Base-by-base conservation (phyloP, 805 yeast genomes). In the Wickerhamomyces silvicola region DNA sequence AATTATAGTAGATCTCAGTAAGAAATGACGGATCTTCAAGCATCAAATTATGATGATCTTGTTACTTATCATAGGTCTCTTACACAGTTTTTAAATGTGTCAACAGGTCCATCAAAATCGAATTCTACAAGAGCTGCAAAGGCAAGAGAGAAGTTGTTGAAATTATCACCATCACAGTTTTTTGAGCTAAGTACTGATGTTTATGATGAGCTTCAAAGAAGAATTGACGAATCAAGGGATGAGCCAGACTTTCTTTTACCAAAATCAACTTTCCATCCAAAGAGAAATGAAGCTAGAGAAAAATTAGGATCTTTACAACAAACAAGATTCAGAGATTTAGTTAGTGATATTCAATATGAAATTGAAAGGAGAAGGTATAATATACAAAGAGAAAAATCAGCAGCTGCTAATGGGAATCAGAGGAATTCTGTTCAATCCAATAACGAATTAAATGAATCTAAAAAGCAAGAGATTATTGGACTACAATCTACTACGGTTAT, bases 211-310 rank as follows among this genome's bases (percentile, higher is more conserved):
- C 64, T 92, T 38, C 75, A 76, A 48, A 73, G 99, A 50, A 70
- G 99, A 41, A 70, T 72, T 25, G 73, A 66, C 42, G 80, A 78
- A 43, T 66, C 71, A 23, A 62, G 71, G 31, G 66, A 70, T 19
- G 74, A 72, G 42, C 78, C 82, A 1, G 76, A 73, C 33, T 76
- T 70, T 48, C 65, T 90, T 32, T 65, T 77, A 24, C 88, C 95
- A 6, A 74, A 75, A 46, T 66, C 72, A 6, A 68, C 70, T 13
- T 86, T 85, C 60, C 98, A 92, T 57, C 88, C 94, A 26, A 88
- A 87, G 53, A 73, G 99, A 51, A 94, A 92, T 53, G 94, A 87
- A 57, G 97, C 98, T 2, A 72, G 99, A 47, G 84, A 84, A 56
- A 90, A 88, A 59, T 69, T 92, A 45, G 81, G 96, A 5, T 76